A percentile compares a stretch with the other conserved stretches of the same genome.
Conservation (phyloP, 306 rosid species). For the Albizia julibrissin region DNA sequence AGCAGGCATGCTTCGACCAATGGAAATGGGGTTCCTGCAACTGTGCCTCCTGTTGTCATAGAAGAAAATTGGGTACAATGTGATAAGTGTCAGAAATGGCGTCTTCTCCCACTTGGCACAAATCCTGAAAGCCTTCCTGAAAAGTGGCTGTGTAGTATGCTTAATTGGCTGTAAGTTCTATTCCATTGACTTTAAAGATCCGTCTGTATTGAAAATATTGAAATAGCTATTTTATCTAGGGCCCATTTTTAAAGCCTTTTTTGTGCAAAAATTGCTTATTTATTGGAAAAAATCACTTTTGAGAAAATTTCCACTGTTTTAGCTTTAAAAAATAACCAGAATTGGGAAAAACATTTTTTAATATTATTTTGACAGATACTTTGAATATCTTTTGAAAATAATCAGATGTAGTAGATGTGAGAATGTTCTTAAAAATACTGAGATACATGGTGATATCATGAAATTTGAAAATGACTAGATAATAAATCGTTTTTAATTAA, state of each 20-base stretch:
- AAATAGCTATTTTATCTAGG: neutral
- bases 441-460: neutral
- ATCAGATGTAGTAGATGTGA: neutral
- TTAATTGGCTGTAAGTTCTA: slow-evolving; percentile 94
- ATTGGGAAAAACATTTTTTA: neutral
- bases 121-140: slow-evolving; percentile 79
- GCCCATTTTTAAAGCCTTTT: neutral
- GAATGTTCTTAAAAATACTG: neutral
- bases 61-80: slow-evolving; percentile 83
- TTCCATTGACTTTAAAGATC: slow-evolving; percentile 24
- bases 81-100: slow-evolving; percentile 85
- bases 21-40: slow-evolving; percentile 54
- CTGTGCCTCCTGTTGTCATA: slow-evolving; percentile 49
- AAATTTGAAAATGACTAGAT: neutral
- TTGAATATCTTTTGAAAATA: neutral
- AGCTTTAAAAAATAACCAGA: neutral
- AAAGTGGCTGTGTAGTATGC: slow-evolving; percentile 96
- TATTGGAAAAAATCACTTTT: neutral
- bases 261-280: neutral
- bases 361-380: neutral
- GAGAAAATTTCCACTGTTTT: neutral
- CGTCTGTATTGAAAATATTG: neutral
- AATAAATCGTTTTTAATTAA: neutral
- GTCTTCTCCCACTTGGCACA: slow-evolving; percentile 86
- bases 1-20: slow-evolving; percentile 43